A percentile compares a stretch with the other conserved stretches of the same genome.
phyloP scores from a whole-genome alignment of 1,284 basidiomycete species.

The Austropuccinia psidii region DNA sequence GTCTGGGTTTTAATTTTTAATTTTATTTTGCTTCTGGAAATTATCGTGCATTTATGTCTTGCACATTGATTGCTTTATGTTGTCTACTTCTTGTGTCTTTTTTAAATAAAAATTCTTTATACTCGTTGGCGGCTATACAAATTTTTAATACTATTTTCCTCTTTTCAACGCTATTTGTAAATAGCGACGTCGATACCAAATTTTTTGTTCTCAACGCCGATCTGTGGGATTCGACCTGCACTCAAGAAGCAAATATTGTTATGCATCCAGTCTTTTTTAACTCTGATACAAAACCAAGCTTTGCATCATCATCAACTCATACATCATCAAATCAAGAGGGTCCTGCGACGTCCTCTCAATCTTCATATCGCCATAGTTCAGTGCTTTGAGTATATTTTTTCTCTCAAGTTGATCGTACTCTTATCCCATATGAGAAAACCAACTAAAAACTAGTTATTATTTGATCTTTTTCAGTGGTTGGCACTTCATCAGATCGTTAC shows the following conservation, averaged over 20 bases:
- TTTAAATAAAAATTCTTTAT: background rate
- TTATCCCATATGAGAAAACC: too few relatives aligned
- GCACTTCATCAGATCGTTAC: background rate
- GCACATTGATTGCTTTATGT: background rate
- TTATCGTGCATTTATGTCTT: background rate
- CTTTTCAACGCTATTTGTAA: slow-evolving; percentile 12
- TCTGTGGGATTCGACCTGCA: slow-evolving; percentile 53
- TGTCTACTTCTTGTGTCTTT: background rate
- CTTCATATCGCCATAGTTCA: background rate
- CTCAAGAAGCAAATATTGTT: slow-evolving; percentile 26
- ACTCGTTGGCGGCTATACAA: background rate
- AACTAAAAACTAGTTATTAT: too few relatives aligned
- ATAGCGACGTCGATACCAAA: slow-evolving; percentile 69
- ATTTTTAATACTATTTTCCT: slow-evolving; percentile 35
- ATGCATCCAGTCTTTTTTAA: slow-evolving; percentile 34
- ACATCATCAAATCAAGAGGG: background rate
- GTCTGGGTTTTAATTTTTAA: too few relatives aligned
- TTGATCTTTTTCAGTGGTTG: too few relatives aligned
- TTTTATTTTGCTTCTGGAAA: too few relatives aligned
- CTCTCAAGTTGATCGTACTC: background rate
- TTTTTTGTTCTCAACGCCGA: slow-evolving; percentile 82
- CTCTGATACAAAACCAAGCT: background rate
- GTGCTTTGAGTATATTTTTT: background rate
- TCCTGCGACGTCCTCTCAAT: background rate
- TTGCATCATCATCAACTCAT: background rate